Percentiles rank a stretch among this genome's conserved stretches.
phyloP scores from a whole-genome alignment of 1,284 basidiomycete genomes.

The Blastosporella zonata region DNA sequence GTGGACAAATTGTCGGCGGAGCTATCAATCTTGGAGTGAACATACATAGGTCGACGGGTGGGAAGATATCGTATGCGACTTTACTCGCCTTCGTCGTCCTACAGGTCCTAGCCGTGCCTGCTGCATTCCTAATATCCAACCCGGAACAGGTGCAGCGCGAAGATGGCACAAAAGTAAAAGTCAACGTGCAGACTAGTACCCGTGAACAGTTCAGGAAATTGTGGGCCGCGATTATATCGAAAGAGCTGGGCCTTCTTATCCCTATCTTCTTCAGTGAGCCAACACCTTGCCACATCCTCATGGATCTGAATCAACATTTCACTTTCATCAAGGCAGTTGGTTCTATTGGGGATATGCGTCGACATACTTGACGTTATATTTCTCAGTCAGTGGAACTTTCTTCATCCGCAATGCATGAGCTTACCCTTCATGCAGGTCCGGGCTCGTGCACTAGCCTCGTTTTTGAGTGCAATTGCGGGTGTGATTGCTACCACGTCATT shows the following conservation, averaged over 20 bases:
- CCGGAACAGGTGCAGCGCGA: conserved; percentile 21
- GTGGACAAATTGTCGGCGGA: conserved; percentile 23
- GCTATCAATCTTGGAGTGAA: conserved; percentile 22
- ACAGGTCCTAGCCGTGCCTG: conserved; percentile 17
- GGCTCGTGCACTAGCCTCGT: conserved; percentile 20
- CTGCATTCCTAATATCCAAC: conserved; percentile 19
- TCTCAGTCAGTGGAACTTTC: conserved; percentile 12
- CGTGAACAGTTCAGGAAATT: conserved; percentile 18
- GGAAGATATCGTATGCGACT: conserved; percentile 21
- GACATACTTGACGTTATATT: conserved; percentile 23
- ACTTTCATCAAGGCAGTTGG: conserved; percentile 18
- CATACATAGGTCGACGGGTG: conserved; percentile 17
- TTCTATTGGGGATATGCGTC: conserved; percentile 23
- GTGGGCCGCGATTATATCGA: conserved; percentile 11
- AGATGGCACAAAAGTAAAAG: conserved; percentile 20
- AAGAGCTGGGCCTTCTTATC: conserved; percentile 15
- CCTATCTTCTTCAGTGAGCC: conserved; percentile 21
- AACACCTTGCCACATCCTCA: neutral
- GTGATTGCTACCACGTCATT: conserved; percentile 17
- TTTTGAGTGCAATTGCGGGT: conserved; percentile 20
- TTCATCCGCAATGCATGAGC: neutral
- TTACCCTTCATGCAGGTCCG: conserved; percentile 13
- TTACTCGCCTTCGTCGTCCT: conserved; percentile 19
- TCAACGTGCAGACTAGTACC: conserved; percentile 19
- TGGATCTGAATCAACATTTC: neutral